These are phyloP conservation scores for Lachancea cidri DNA, from an alignment of 805 yeast species.

Conservation along the genomic window DNA sequence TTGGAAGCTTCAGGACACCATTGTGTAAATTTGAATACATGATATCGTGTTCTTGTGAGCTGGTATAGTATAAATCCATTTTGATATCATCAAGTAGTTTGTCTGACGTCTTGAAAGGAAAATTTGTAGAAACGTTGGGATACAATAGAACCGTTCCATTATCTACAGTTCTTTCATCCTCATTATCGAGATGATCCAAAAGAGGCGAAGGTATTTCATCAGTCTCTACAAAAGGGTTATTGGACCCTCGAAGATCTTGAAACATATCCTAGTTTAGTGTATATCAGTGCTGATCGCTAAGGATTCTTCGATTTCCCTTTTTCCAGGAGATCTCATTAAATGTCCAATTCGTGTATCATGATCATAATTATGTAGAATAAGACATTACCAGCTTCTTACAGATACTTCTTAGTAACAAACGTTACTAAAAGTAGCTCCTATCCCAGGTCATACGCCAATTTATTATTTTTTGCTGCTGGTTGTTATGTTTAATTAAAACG, in stretches of 20 bases:
- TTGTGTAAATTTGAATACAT: constrained; percentile 9
- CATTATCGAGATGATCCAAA: neutral
- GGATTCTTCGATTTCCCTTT: neutral
- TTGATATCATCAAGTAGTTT: constrained; percentile 61
- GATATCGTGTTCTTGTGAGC: constrained; percentile 10
- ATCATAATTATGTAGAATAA: no score
- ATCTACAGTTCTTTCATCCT: constrained; percentile 10
- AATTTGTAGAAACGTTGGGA: constrained; percentile 13
- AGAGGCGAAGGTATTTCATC: neutral
- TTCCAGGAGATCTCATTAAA: neutral
- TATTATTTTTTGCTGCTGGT: no score
- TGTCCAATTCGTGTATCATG: neutral
- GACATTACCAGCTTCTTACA: no score
- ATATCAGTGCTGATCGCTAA: neutral
- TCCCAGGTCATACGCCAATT: no score
- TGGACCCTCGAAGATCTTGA: neutral
- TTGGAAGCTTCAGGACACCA: constrained; percentile 29
- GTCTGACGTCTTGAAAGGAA: constrained; percentile 57
- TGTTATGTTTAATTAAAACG: no score
- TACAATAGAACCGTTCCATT: constrained; percentile 27
- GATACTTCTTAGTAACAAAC: neutral
- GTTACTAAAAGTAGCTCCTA: no score
- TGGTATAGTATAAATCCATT: constrained; percentile 36
- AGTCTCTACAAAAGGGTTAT: neutral
- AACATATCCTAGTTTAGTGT: neutral